Base-by-base conservation (phyloP, 352 stramenopile genomes). In the Pythium volutum region DNA sequence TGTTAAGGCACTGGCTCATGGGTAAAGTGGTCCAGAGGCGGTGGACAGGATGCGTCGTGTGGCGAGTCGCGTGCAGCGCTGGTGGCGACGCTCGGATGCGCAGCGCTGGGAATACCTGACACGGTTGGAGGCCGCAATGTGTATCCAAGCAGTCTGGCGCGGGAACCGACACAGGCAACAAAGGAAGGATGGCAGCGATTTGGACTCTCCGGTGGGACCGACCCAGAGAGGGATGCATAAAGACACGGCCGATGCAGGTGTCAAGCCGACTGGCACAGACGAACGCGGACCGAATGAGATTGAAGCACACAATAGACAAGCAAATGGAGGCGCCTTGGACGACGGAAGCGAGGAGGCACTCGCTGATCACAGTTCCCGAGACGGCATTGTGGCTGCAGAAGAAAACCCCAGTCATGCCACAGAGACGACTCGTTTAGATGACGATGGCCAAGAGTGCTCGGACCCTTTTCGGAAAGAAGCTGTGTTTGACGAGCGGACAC, bases 111-210 rank as follows among this genome's bases (percentile, higher is more conserved):
- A 55, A 11, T 55, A 67, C n/a, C 5, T 83, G 14, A 69, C 69
- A 5, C 27, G 69, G 26, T 7, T 81, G 16, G 70, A 75, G 49
- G 75, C 77, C 2, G 55, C 70, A 1, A 69, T 81, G 34, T 82
- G 75, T 15, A 77, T 87, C 23, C 78, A 88, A 50, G 71, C 71
- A 4, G 55, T 69, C 18, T 88, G 78, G 78, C 66, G 74, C 41
- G 66, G 66, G 22, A 34, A 41, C 27, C 54, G 38, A 12, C 49
- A 62, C 12, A 16, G 61, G 42, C 36, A 54, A 22, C 39, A 18
- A 15, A 42, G 45, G 33, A 42, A 34, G 29, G 31, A 26, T 38
- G 46, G 15, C 25, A 22, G 27, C 15, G 47, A 42, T 27, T 42
- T 22, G 42, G 6, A 39, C 4, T 3, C 36, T 43, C 5, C 36